Base-by-base conservation (phyloP, 2,329 filamentous ascomycete genomes). In the Pyricularia sp. region DNA sequence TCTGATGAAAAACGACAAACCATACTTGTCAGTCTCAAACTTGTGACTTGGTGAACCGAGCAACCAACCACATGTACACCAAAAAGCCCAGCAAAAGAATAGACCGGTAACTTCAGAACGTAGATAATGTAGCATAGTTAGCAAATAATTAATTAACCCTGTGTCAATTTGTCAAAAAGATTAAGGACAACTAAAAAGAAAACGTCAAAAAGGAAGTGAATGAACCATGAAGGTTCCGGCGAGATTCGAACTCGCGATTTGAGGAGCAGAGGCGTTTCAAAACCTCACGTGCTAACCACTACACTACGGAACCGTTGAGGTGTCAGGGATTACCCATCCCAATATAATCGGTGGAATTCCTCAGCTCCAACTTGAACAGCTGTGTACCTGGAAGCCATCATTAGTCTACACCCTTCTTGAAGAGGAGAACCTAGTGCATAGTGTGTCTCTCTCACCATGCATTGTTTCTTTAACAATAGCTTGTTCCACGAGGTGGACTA, bases 241-340 rank as follows among this genome's bases (percentile, higher is more conserved):
- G 59, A 63, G 59, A 63, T 63, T 63, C 59, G 59, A 63, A 63
- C 59, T 63, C 59, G 59, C 59, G 59, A 63, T 63, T 63, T 63
- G 59, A 63, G 59, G 59, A 63, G 59, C 59, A 63, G 59, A 63
- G 59, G 59, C 59, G 4, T 63, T 42, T 66, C 64, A 66, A 50
- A 66, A 66, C 42, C 64, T 50, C 33, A 66, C 42, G 64, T 66
- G 64, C 33, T 66, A 66, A 66, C 64, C 64, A 50, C 64, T 66
- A 66, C 64, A 66, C 64, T 50, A 66, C 59, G 59, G 59, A 63
- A 63, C 59, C 59, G 59, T 28, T 63, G 14, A 63, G 12, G 9
- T 12, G n/a, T 28, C 25, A 26, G 3, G 25, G 58, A 5, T 17
- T 0, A 12, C 2, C 5, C 1, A n/a, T 20, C 9, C n/a, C 9